These are phyloP conservation scores for Daedaleopsis nitida DNA, from an alignment of 768 basidiomycete genomes.

Conservation along the genomic window DNA sequence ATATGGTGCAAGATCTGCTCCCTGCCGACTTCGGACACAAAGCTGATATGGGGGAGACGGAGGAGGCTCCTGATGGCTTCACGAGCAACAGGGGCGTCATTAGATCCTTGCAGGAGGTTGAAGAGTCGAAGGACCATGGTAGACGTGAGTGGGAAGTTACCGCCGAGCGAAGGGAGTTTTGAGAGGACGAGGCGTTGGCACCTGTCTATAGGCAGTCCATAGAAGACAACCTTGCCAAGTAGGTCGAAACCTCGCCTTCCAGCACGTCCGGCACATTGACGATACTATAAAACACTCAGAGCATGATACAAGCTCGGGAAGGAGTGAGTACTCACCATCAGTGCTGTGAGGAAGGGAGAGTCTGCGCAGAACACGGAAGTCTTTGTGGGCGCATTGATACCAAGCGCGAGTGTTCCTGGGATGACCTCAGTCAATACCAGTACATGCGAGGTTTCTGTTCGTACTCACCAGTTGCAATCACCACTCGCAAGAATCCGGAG, in stretches of 20 bases:
- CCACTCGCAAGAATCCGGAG: constrained; percentile 59
- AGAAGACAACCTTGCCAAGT: constrained; percentile 73
- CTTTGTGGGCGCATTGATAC: constrained; percentile 74
- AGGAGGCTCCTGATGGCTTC: constrained; percentile 55
- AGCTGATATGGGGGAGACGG: constrained; percentile 58
- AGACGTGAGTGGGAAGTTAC: constrained; percentile 66
- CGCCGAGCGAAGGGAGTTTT: constrained; percentile 59
- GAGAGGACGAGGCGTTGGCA: constrained; percentile 67
- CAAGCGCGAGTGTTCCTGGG: constrained; percentile 66
- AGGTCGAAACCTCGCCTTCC: constrained; percentile 73
- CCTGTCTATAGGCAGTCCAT: constrained; percentile 63
- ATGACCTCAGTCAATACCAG: not conserved
- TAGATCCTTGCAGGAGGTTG: constrained; percentile 65
- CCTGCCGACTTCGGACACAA: constrained; percentile 54
- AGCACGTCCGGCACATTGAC: constrained; percentile 74
- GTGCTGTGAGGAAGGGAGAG: constrained; percentile 59
- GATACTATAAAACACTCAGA: constrained; percentile 47
- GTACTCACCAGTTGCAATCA: constrained; percentile 60
- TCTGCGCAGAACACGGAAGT: constrained; percentile 67
- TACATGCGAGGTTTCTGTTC: not conserved
- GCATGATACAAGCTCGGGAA: not conserved
- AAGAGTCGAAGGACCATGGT: constrained; percentile 67
- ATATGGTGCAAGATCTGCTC: constrained; percentile 65
- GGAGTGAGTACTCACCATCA: constrained; percentile 46
- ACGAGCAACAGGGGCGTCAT: constrained; percentile 48